Evolutionary conservation across 2,329 filamentous ascomycete genomes (phyloP), one percentile per base, ranked within the genome.

Genomic region (Coniella lustricola): DNA sequence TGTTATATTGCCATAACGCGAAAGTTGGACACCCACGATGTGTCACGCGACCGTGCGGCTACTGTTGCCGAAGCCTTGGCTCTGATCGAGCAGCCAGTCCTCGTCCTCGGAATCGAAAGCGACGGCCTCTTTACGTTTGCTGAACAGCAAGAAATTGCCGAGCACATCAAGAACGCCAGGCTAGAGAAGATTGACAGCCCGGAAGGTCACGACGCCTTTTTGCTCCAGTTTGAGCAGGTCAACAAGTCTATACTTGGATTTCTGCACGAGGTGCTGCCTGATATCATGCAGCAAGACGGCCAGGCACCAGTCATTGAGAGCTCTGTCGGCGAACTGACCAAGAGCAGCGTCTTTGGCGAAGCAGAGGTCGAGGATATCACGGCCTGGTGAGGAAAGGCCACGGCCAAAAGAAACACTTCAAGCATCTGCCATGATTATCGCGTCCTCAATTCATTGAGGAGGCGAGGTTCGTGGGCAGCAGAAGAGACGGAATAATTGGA

Each of bases 1-100:
- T 98, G 93, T 71, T 98, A 98, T 71, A 97, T 98, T 58, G 90
- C 93, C 57, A 96, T 98, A 67, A 97, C 93, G 4, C 85, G 93
- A 60, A 98, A 98, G 68, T 79, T 98, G 14, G 93, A 98, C 64
- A 97, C 93, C 0, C 93, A 98, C 66, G 93, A 98, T 64, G 82
- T 98, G 21, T 94, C 90, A 13, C 81, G 90, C 36, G 80, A 84
- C 62, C 84, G 91, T 4, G 70, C 81, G n/a, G 58, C 69, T 35
- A 73, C 77, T 21, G 82, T 95, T 29, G 76, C 79, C 21, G 81
- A 88, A 51, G 91, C 91, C 0, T 74, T 98, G 3, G 80, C 79
- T 1, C 69, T 87, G 62, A 93, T 98, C 49, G 73, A 90, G 62
- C 93, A 98, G 66, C 93, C 93, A 1, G 85, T 87, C 0, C 74